A percentile compares a stretch with the other conserved stretches of the same genome.
Evolutionary conservation across 768 basidiomycete genomes (phyloP).

Genomic region (Naganishia antarctica): DNA sequence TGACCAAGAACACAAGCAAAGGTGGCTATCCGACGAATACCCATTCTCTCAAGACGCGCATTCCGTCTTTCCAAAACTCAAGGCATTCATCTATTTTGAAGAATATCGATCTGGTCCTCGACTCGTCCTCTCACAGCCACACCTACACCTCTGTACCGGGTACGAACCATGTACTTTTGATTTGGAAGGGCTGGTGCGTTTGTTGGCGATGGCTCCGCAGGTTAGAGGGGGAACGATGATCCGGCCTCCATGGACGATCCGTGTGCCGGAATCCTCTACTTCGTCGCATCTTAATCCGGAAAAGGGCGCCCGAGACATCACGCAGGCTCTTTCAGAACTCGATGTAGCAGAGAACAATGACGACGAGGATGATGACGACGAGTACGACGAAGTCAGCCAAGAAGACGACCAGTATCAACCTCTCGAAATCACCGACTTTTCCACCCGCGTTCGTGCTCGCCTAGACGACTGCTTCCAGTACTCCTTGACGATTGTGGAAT

Average conservation of each 20-base stretch:
- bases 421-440: neutral
- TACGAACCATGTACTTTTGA: neutral
- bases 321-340: too few species aligned
- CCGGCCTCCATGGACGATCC: neutral
- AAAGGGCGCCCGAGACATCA: too few species aligned
- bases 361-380: neutral
- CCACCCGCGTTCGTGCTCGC: neutral
- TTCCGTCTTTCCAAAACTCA: neutral
- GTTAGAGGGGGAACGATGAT: neutral
- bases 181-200: neutral
- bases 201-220: neutral
- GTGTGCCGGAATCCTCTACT: neutral
- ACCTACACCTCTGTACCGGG: neutral
- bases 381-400: neutral
- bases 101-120: neutral
- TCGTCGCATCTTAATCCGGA: neutral
- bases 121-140: neutral
- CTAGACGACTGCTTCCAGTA: neutral
- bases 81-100: neutral
- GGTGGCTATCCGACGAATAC: neutral
- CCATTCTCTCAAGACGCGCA: neutral
- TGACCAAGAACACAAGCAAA: neutral
- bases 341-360: neutral
- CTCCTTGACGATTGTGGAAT: neutral
- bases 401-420: neutral